Percentiles rank a stretch among this genome's conserved stretches.
These are phyloP conservation scores for Nidula niveotomentosa DNA, from an alignment of 1,284 basidiomycete genomes.

Conservation along the genomic window DNA sequence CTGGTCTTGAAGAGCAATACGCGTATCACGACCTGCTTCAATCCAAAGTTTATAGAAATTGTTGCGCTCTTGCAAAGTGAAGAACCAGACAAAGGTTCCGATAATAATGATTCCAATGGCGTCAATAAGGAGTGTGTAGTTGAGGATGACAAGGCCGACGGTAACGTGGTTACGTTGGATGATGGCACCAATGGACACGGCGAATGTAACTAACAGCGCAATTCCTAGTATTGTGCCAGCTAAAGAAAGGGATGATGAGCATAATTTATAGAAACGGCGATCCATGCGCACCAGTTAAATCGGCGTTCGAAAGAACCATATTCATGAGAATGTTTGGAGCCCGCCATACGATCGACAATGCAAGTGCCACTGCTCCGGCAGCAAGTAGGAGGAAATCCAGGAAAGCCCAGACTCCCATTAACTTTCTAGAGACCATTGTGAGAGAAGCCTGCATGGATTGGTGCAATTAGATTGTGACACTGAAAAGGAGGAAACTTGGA, in stretches of 20 bases:
- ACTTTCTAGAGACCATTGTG: slow-evolving; percentile 67
- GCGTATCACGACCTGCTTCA: slow-evolving; percentile 40
- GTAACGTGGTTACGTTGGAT: slow-evolving; percentile 69
- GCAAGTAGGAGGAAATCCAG: slow-evolving; percentile 68
- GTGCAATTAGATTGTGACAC: neutral
- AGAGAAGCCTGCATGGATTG: slow-evolving; percentile 10
- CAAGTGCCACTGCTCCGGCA: slow-evolving; percentile 64
- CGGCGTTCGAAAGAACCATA: slow-evolving; percentile 56
- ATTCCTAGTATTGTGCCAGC: slow-evolving; percentile 74
- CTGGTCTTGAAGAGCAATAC: slow-evolving; percentile 69
- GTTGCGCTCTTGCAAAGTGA: slow-evolving; percentile 66
- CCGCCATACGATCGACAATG: slow-evolving; percentile 71
- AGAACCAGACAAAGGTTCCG: slow-evolving; percentile 78
- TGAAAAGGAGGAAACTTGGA: neutral
- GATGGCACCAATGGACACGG: slow-evolving; percentile 69
- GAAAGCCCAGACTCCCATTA: slow-evolving; percentile 71
- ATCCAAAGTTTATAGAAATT: slow-evolving; percentile 65
- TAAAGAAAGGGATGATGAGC: slow-evolving; percentile 23
- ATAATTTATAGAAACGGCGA: neutral
- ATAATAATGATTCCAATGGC: slow-evolving; percentile 56
- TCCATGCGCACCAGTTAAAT: slow-evolving; percentile 57
- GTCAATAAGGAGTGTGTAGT: slow-evolving; percentile 68
- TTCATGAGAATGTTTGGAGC: slow-evolving; percentile 65
- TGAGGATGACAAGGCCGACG: slow-evolving; percentile 67
- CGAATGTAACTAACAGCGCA: slow-evolving; percentile 64